Percentiles rank a stretch among this genome's conserved stretches.
Evolutionary conservation across 176 grass and related monocot species (phyloP).

Genomic region (Saccharum spontaneum): DNA sequence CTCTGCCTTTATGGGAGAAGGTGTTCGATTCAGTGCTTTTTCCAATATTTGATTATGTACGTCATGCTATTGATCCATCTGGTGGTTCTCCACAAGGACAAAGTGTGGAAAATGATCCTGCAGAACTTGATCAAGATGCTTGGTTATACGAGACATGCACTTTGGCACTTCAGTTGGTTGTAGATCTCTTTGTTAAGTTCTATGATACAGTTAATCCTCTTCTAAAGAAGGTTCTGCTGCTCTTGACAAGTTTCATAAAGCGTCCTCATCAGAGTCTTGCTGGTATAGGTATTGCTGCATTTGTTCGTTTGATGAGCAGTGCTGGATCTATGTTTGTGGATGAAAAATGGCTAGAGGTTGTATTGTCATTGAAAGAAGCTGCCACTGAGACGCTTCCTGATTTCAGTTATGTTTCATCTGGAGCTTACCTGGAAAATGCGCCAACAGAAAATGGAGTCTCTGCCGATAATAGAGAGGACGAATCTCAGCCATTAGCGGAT

Average conservation of each 20-base stretch:
- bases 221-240: conserved; percentile 81
- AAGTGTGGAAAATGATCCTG: conserved; percentile 60
- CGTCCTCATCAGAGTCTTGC: conserved; percentile 98
- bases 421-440: conserved; percentile 67
- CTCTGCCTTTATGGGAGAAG: conserved; percentile 97
- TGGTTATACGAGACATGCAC: conserved; percentile 99
- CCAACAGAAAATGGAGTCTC: conserved; percentile 55
- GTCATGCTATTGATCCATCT: conserved; percentile 94
- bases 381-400: conserved; percentile 83
- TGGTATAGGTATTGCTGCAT: conserved; percentile 95
- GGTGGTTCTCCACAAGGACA: conserved; percentile 68
- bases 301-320: conserved; percentile 98
- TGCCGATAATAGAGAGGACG: conserved; percentile 58
- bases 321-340: conserved; percentile 88
- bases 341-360: conserved; percentile 90
- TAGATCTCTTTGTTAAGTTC: conserved; percentile 99
- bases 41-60: conserved; percentile 99
- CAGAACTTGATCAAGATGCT: conserved; percentile 89
- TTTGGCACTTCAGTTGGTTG: conserved; percentile 94
- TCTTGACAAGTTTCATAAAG: conserved; percentile 98
- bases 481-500: conserved; percentile 53
- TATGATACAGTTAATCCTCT: conserved; percentile 94
- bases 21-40: conserved; percentile 99
- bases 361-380: conserved; percentile 91
- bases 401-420: conserved; percentile 84